Evolutionary conservation across 768 basidiomycete species (phyloP).

Genomic region (Mycena vulgaris): DNA sequence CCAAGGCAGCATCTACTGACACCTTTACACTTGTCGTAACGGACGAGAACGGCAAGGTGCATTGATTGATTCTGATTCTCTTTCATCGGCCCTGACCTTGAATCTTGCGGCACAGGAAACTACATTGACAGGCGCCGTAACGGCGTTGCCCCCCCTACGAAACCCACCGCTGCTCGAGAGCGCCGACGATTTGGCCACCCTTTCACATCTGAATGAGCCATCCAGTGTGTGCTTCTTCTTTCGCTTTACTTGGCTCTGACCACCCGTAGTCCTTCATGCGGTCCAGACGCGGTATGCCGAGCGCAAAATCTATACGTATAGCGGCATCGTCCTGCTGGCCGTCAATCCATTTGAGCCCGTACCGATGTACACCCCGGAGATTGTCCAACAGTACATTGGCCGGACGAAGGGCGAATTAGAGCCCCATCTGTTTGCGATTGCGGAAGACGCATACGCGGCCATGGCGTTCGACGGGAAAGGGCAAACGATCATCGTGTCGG

Average conservation of each 20-base stretch:
- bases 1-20: conserved; percentile 74
- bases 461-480: conserved; percentile 96
- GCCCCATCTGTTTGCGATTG: conserved; percentile 99
- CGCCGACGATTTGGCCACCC: conserved; percentile 98
- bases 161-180: conserved; percentile 97
- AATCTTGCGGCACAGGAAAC: conserved; percentile 70
- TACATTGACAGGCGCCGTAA: conserved; percentile 79
- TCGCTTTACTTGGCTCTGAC: conserved; percentile 17
- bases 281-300: conserved; percentile 96
- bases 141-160: conserved; percentile 87
- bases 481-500: conserved; percentile 98
- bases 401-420: conserved; percentile 94
- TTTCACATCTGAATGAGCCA: conserved; percentile 98
- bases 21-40: conserved; percentile 85
- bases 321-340: conserved; percentile 97
- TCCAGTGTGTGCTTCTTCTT: conserved; percentile 70
- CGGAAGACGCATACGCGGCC: conserved; percentile 97
- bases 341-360: conserved; percentile 99
- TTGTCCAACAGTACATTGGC: conserved; percentile 97
- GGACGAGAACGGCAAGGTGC: conserved; percentile 91
- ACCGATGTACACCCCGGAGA: conserved; percentile 95
- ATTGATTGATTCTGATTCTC: conserved; percentile 49
- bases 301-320: conserved; percentile 98
- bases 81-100: conserved; percentile 32
- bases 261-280: conserved; percentile 87